Evolutionary conservation across 225 moss, liverwort and hornwort genomes (phyloP).

Genomic region (Thuidium tamariscinum): DNA sequence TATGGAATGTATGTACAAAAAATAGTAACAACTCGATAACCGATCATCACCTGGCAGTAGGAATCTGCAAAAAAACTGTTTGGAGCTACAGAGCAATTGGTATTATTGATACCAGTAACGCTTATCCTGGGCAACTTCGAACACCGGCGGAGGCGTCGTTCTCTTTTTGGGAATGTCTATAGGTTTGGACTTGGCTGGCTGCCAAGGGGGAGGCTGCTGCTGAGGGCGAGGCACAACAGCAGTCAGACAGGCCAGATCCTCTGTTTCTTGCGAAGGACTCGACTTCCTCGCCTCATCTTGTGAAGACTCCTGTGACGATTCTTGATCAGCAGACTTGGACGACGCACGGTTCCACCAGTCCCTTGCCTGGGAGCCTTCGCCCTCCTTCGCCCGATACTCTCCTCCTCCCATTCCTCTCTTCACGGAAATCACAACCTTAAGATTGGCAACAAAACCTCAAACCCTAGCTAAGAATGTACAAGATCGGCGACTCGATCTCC

Average conservation of each 20-base stretch:
- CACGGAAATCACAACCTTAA: background rate
- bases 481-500: background rate
- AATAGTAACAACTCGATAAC: background rate
- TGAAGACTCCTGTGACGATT: background rate
- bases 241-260: background rate
- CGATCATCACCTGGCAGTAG: background rate
- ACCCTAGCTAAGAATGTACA: background rate
- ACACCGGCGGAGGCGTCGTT: constrained; percentile 1
- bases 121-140: constrained; percentile 5
- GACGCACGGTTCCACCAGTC: background rate
- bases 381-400: background rate
- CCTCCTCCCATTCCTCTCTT: background rate
- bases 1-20: background rate
- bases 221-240: background rate
- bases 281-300: background rate
- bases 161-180: constrained; percentile 1
- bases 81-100: background rate
- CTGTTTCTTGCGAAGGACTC: background rate
- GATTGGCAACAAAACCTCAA: background rate
- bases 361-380: background rate
- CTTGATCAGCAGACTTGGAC: background rate
- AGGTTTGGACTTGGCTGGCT: background rate
- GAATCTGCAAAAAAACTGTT: background rate
- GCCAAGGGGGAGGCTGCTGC: background rate
- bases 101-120: constrained; percentile 8